Evolutionary conservation across 768 basidiomycete genomes (phyloP), one percentile per base, ranked within the genome.

Genomic region (Boletus rufocinnamomeus): DNA sequence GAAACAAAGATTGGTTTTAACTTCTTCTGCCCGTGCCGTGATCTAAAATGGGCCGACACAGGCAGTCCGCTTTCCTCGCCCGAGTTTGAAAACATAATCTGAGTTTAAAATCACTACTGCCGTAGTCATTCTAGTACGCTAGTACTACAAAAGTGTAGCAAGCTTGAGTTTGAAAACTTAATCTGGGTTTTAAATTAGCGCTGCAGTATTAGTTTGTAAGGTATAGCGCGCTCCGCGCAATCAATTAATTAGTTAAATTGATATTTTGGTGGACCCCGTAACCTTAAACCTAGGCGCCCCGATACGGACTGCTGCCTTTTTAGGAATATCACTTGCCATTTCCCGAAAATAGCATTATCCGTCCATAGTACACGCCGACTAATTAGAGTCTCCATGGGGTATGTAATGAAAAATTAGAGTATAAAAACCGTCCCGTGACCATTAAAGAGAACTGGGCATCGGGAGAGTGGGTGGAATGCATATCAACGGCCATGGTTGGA

Each of bases 381-480:
- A 56, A 65, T 66, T 65, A 68, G 41, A 59, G 38, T 52, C 57
- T 70, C 63, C 65, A 54, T 63, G 52, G 54, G 61, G 72, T 73
- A 64, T 74, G 60, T 69, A 61, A 52, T 45, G 61, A 50, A 28
- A 49, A 55, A 69, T 60, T 73, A 69, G 50, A 45, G 56, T 64
- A 74, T 69, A 61, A 69, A 68, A 62, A 65, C 60, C 44, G 40
- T 58, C 63, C 43, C 30, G 50, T 25, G 53, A 38, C 52, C 44
- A 54, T 21, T 28, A 46, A 51, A 47, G 37, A 44, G 8, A 55
- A 52, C 43, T 21, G 27, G n/a, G 51, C n/a, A n/a, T 7, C 47
- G 32, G n/a, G 21, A 35, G 37, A 32, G 25, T 40, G 25, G 40
- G 45, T 50, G 46, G 40, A 41, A 54, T 56, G 67, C 32, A 58